Evolutionary conservation across 495 filamentous ascomycete species (phyloP), one percentile per base, ranked within the genome.

Genomic region (Evernia prunastri): DNA sequence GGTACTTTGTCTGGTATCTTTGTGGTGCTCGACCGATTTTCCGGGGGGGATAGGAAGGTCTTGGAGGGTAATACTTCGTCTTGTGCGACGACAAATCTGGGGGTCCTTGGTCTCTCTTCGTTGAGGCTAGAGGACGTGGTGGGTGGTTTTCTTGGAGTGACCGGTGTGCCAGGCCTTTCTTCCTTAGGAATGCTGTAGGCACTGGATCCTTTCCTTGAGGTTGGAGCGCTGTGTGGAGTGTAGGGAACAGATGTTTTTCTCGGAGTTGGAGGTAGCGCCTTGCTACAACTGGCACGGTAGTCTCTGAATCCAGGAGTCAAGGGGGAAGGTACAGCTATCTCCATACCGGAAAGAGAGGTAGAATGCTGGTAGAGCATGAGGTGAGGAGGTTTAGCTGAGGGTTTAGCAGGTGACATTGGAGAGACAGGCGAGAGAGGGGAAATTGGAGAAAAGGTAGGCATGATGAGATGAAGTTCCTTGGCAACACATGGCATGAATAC

Each of bases 21-120:
- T n/a, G 65, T 61, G 27, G 64, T 65, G 59, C 67, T 67, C 5
- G 64, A 64, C 43, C 66, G 40, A 57, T 51, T 60, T 10, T 49
- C 56, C 1, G 61, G 47, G 33, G 66, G 61, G 8, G 23, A 11
- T 35, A 47, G 31, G 11, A 66, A 61, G 29, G 40, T 39, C n/a
- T 62, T 65, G 9, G 58, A 59, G 7, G 59, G 45, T 35, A 62
- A 25, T 23, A 56, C 36, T 25, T 56, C 59, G 12, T 63, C 58
- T 33, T 29, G 51, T 29, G 18, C 25, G 17, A 25, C 25, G 17
- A 39, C 51, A 15, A 43, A 20, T 42, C 40, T 40, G 15, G 43
- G 63, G 23, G 27, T 62, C 53, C 51, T 29, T 12, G 58, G 56
- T 53, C 61, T 25, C 23, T 68, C 63, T 43, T 63, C 64, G n/a